Conservation (phyloP, 2,329 filamentous ascomycete species). For the Amauroascus verrucosus region DNA sequence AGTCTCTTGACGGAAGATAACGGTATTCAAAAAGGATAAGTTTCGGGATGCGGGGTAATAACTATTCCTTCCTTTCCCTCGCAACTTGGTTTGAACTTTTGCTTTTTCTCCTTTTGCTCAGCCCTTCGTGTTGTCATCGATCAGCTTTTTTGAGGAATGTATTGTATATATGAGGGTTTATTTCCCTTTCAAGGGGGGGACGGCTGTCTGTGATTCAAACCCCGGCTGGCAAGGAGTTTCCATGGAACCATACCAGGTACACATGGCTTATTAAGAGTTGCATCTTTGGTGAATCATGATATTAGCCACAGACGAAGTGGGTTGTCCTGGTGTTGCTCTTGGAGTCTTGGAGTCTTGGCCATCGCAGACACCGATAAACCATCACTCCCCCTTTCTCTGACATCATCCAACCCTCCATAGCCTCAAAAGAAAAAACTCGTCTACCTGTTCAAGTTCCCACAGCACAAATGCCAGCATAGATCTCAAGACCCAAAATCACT, state of each 20-base stretch:
- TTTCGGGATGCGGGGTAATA: not conserved
- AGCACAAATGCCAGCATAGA: too few species aligned
- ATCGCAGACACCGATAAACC: too few species aligned
- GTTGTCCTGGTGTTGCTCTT: not conserved
- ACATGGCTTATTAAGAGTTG: not conserved
- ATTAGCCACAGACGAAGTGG: not conserved
- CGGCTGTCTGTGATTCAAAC: not conserved
- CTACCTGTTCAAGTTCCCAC: too few species aligned
- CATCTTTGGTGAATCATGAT: not conserved
- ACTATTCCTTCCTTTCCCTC: not conserved
- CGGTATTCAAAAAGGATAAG: not conserved
- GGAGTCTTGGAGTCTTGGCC: not conserved
- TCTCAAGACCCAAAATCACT: too few species aligned
- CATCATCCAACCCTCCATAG: too few species aligned
- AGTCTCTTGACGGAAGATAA: not conserved
- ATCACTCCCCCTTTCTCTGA: too few species aligned
- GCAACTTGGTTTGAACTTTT: too few species aligned
- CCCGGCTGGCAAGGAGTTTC: not conserved
- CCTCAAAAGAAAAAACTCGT: too few species aligned
- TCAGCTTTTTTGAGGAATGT: too few species aligned
- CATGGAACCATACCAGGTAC: conserved; percentile 5
- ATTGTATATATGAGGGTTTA: not conserved
- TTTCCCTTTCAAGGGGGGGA: not conserved
- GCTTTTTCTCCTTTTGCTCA: not conserved
- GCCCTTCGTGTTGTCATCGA: not conserved